Percentiles rank a stretch among this genome's conserved stretches.
Conservation (phyloP, 23 red algal genomes). For the Agarophyton chilense region DNA sequence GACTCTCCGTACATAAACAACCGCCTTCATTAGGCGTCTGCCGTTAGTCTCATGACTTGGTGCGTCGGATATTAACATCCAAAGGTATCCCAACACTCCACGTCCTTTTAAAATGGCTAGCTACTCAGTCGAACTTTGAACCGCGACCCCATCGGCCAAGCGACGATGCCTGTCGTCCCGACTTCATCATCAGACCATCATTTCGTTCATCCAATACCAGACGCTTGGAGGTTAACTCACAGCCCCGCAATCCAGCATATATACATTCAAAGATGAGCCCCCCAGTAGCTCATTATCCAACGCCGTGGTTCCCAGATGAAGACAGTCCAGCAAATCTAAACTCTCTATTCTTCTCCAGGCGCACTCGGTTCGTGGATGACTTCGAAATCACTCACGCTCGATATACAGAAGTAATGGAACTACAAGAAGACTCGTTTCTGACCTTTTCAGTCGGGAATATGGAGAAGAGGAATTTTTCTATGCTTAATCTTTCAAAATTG, state of each 20-base stretch:
- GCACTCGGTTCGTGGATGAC: neutral
- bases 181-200: neutral
- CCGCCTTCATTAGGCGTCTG: too few relatives aligned
- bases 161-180: neutral
- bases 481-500: conserved; percentile 1
- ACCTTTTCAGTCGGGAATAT: conserved; percentile 18
- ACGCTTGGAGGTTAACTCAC: neutral
- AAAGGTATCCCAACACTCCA: too few relatives aligned
- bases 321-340: neutral
- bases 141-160: neutral
- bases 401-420: conserved; percentile 10
- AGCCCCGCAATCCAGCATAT: neutral
- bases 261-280: neutral
- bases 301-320: conserved; percentile 21
- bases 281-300: neutral
- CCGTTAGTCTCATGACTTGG: neutral
- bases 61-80: neutral
- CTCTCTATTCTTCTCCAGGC: neutral
- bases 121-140: too few relatives aligned
- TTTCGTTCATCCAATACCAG: neutral
- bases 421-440: conserved; percentile 22
- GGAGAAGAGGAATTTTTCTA: conserved; percentile 14
- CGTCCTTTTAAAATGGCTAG: too few relatives aligned
- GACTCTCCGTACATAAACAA: too few relatives aligned
- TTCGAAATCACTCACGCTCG: conserved; percentile 8